A percentile compares a stretch with the other conserved stretches of the same genome.
Evolutionary conservation across 2,329 filamentous ascomycete species (phyloP).

Genomic region (Penicillium sp.): DNA sequence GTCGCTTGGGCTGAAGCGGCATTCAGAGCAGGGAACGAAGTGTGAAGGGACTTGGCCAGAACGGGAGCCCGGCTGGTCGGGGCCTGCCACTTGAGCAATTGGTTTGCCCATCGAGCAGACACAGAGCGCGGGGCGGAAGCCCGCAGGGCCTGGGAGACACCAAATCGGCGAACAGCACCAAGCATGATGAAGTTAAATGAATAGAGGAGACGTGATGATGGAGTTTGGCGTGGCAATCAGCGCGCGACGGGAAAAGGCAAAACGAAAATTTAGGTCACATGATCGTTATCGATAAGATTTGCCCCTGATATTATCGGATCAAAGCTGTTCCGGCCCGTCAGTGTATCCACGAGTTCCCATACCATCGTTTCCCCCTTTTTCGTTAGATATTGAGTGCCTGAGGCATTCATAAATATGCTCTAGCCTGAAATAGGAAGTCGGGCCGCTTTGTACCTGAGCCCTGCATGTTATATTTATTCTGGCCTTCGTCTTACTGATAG

Average conservation of each 20-base stretch:
- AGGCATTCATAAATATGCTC: background rate
- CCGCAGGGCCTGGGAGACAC: constrained; percentile 43
- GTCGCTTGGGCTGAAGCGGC: constrained; percentile 31
- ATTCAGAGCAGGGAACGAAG: constrained; percentile 33
- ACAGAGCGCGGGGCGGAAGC: constrained; percentile 37
- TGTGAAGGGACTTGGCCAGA: constrained; percentile 36
- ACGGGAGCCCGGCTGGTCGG: constrained; percentile 25
- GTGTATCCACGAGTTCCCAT: too few relatives aligned
- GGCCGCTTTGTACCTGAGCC: background rate
- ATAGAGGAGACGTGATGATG: constrained; percentile 15
- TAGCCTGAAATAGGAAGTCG: background rate
- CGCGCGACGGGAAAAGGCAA: constrained; percentile 25
- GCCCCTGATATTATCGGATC: background rate
- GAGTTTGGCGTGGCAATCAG: constrained; percentile 13
- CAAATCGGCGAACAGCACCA: constrained; percentile 44
- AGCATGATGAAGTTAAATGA: constrained; percentile 38
- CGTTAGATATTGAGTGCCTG: background rate
- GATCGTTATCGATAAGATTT: constrained; percentile 28
- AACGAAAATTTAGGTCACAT: constrained; percentile 30
- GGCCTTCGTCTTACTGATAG: too few relatives aligned
- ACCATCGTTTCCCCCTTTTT: too few relatives aligned
- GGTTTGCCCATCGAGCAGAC: constrained; percentile 33
- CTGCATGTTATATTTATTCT: background rate
- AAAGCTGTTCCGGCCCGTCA: too few relatives aligned
- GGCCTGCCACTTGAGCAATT: constrained; percentile 35